These are phyloP conservation scores for Coniosporium tulheliwenetii DNA, from an alignment of 2,329 filamentous ascomycete species.

Conservation along the genomic window DNA sequence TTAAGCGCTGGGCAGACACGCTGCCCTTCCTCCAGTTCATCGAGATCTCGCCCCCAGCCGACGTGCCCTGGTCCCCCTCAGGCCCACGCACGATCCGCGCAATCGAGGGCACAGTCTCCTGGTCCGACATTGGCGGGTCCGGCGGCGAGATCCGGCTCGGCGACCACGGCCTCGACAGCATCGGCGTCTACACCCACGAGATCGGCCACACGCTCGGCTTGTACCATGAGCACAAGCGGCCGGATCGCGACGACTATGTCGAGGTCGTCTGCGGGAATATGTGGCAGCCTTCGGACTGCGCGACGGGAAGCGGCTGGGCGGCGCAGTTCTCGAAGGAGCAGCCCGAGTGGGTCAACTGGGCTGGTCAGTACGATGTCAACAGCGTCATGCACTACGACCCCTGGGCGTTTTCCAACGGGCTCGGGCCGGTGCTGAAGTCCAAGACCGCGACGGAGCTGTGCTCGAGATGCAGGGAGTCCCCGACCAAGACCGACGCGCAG, in stretches of 20 bases:
- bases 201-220: conserved; percentile 7
- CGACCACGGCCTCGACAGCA: too few relatives aligned
- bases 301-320: too few relatives aligned
- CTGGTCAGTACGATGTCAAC: conserved; percentile 6
- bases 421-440: conserved; percentile 1
- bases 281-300: conserved; percentile 7
- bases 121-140: too few relatives aligned
- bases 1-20: conserved; percentile 6
- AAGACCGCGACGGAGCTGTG: too few relatives aligned
- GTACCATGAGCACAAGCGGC: conserved; percentile 6
- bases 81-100: too few relatives aligned
- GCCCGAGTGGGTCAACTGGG: conserved; percentile 1
- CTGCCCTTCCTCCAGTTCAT: conserved; percentile 5
- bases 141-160: too few relatives aligned
- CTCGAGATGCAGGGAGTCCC: conserved; percentile 1
- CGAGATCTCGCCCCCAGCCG: neutral
- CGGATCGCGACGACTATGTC: conserved; percentile 5
- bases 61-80: too few relatives aligned
- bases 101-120: too few relatives aligned
- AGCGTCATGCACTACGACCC: conserved; percentile 7
- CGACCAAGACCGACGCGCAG: conserved; percentile 4
- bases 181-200: conserved; percentile 3
- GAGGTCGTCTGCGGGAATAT: conserved; percentile 3
- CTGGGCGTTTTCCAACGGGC: conserved; percentile 2
- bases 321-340: too few relatives aligned